Percentiles rank a stretch among this genome's conserved stretches.
Conservation (phyloP, 2,329 filamentous ascomycete species). For the Colletotrichum lupini region DNA sequence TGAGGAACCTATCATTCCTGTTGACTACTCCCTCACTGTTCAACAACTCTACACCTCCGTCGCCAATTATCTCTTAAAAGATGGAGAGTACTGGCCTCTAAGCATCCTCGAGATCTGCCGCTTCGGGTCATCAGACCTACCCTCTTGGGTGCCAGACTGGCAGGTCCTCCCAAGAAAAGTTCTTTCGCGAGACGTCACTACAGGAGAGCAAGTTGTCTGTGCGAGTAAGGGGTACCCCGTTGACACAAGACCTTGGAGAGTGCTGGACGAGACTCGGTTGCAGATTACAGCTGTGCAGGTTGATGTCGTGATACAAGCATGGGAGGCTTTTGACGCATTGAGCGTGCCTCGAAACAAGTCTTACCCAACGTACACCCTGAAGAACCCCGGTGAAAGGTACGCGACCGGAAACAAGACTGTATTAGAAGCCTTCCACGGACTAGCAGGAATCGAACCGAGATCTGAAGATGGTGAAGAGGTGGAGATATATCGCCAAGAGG, state of each 20-base stretch:
- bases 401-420: neutral
- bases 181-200: neutral
- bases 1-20: neutral
- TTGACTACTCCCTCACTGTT: neutral
- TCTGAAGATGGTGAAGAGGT: neutral
- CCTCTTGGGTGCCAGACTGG: neutral
- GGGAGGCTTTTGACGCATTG: neutral
- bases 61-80: neutral
- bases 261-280: neutral
- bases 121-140: neutral
- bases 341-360: neutral
- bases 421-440: neutral
- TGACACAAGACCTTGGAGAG: neutral
- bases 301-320: neutral
- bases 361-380: neutral
- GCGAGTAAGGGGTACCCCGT: neutral
- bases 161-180: neutral
- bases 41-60: neutral
- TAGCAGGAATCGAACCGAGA: neutral
- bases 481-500: neutral
- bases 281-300: neutral
- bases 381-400: neutral
- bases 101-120: neutral
- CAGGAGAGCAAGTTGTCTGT: neutral
- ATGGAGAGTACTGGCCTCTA: neutral